phyloP scores from a whole-genome alignment of 2,329 filamentous ascomycete genomes.

The Cladosporium sphaerospermum region DNA sequence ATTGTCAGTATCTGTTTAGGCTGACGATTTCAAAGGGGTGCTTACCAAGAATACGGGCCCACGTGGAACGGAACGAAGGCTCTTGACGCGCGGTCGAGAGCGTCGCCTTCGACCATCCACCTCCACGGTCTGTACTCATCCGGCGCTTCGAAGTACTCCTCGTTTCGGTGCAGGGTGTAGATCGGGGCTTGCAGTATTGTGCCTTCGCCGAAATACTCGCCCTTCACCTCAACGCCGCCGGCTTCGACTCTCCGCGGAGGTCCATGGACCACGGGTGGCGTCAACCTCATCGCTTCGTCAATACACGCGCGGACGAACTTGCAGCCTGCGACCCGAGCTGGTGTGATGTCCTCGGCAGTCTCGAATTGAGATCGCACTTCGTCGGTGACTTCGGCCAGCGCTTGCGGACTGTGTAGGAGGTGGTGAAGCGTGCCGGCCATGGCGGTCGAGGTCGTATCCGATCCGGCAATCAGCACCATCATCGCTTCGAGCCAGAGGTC shows the following conservation, averaged over 20 bases:
- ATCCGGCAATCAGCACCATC: slow-evolving; percentile 32
- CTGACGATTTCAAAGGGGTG: background rate
- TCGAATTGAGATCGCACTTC: slow-evolving; percentile 32
- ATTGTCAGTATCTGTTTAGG: background rate
- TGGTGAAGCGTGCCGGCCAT: slow-evolving; percentile 28
- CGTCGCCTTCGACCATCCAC: slow-evolving; percentile 21
- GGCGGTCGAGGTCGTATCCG: slow-evolving; percentile 34
- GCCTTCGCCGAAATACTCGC: slow-evolving; percentile 19
- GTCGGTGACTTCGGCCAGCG: slow-evolving; percentile 25
- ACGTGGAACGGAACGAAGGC: background rate
- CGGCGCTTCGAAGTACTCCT: slow-evolving; percentile 18
- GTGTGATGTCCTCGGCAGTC: slow-evolving; percentile 31
- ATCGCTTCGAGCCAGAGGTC: slow-evolving; percentile 15
- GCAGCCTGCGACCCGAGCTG: slow-evolving; percentile 26
- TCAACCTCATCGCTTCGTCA: slow-evolving; percentile 31
- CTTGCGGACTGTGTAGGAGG: slow-evolving; percentile 27
- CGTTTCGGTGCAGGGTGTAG: background rate
- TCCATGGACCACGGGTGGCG: slow-evolving; percentile 30
- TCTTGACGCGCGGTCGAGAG: background rate
- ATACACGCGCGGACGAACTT: slow-evolving; percentile 34
- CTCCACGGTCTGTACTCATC: slow-evolving; percentile 26
- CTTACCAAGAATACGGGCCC: background rate
- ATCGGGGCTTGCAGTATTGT: slow-evolving; percentile 9
- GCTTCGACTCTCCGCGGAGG: slow-evolving; percentile 22
- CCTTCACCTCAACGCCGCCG: slow-evolving; percentile 23